phyloP scores from a whole-genome alignment of 208 protist species.

The Acanthamoeba culbertsoni region DNA sequence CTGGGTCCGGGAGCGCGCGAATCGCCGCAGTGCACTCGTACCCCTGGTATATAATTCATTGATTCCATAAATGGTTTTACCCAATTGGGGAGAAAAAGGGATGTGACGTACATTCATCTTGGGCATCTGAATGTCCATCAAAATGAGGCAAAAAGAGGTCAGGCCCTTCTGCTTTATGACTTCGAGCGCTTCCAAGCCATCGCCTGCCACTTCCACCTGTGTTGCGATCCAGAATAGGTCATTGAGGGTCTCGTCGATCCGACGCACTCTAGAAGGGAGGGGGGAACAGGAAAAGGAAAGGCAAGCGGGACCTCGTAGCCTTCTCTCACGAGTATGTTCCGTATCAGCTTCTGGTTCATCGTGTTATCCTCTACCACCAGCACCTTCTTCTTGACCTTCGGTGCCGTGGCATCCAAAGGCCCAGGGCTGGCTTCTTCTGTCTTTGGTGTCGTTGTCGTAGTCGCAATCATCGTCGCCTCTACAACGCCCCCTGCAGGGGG shows the following conservation, averaged over 20 bases:
- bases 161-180: background rate
- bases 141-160: background rate
- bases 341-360: conserved; percentile 22
- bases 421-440: no score
- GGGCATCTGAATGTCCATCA: conserved; percentile 55
- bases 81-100: background rate
- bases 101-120: background rate
- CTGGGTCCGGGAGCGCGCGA: background rate
- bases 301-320: background rate
- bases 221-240: background rate
- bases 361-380: background rate
- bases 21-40: background rate
- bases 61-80: no score
- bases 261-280: no score
- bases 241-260: background rate
- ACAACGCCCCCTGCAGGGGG: no score
- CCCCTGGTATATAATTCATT: background rate
- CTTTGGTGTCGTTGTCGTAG: no score
- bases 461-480: no score
- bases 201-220: background rate
- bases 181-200: background rate
- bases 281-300: no score
- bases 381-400: background rate
- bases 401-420: no score
- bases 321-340: background rate